Conservation (phyloP, 2,329 filamentous ascomycete species). For the Diaporthe caulivora region DNA sequence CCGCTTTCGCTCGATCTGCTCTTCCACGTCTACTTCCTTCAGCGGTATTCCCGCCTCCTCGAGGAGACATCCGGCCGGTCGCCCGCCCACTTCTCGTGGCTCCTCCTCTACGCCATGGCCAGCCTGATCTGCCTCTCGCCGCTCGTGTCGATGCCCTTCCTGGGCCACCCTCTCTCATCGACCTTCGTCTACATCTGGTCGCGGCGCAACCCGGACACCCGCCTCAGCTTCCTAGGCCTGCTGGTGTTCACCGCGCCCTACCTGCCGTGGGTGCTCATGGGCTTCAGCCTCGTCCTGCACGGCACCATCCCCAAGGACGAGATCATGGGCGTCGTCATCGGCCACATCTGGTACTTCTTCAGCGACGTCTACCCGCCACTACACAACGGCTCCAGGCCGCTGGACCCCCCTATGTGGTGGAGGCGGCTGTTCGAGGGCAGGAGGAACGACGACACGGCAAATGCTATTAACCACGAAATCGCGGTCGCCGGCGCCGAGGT, state of each 20-base stretch:
- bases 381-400: conserved; percentile 84
- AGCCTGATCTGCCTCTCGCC: conserved; percentile 86
- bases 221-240: conserved; percentile 88
- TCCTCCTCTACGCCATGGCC: conserved; percentile 86
- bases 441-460: conserved; percentile 59
- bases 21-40: conserved; percentile 98
- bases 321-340: conserved; percentile 93
- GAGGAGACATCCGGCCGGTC: conserved; percentile 95
- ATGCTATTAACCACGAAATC: conserved; percentile 72
- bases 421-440: conserved; percentile 82
- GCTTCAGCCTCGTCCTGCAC: conserved; percentile 91
- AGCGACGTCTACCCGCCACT: conserved; percentile 95
- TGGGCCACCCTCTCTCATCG: conserved; percentile 92
- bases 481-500: conserved; percentile 65
- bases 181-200: conserved; percentile 99
- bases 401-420: conserved; percentile 94
- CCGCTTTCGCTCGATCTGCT: conserved; percentile 93
- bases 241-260: conserved; percentile 95
- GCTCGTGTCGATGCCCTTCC: conserved; percentile 89
- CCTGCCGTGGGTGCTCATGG: conserved; percentile 95
- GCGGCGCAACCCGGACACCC: conserved; percentile 90
- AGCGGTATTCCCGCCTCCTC: conserved; percentile 93
- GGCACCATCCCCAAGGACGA: conserved; percentile 93
- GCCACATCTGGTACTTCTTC: conserved; percentile 98
- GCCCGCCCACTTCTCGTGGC: conserved; percentile 94